Evolutionary conservation across 768 basidiomycete genomes (phyloP).

Genomic region (Suillus decipiens): DNA sequence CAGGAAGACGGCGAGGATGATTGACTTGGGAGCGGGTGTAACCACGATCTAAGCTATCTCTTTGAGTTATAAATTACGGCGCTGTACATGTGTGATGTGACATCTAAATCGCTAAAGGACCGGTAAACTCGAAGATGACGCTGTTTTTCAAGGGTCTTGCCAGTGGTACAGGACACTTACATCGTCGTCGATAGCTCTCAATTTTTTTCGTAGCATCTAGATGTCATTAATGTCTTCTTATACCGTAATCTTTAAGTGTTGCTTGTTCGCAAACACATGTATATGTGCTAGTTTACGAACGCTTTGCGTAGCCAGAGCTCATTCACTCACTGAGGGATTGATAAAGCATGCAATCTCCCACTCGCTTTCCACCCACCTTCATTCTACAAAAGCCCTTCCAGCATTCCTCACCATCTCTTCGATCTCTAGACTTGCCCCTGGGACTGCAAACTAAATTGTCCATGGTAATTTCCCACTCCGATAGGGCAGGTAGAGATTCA

Average conservation of each 20-base stretch:
- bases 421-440: slow-evolving; percentile 55
- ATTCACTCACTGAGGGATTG: slow-evolving; percentile 72
- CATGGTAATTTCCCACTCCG: slow-evolving; percentile 70
- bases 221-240: no score
- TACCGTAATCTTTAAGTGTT: not conserved
- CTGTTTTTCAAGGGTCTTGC: no score
- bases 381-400: slow-evolving; percentile 60
- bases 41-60: no score
- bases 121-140: no score
- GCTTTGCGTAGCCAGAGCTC: slow-evolving; percentile 53
- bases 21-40: no score
- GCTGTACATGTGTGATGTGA: no score
- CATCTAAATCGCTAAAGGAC: no score
- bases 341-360: slow-evolving; percentile 96
- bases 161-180: no score
- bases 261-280: slow-evolving; percentile 80
- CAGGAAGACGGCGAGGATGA: no score
- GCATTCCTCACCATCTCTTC: slow-evolving; percentile 50
- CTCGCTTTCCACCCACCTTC: slow-evolving; percentile 65
- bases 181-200: no score
- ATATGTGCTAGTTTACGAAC: slow-evolving; percentile 80
- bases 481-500: slow-evolving; percentile 58
- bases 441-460: slow-evolving; percentile 58
- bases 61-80: no score
- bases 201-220: no score